phyloP scores from a whole-genome alignment of 2,329 filamentous ascomycete species.

The Fusarium tupiense region DNA sequence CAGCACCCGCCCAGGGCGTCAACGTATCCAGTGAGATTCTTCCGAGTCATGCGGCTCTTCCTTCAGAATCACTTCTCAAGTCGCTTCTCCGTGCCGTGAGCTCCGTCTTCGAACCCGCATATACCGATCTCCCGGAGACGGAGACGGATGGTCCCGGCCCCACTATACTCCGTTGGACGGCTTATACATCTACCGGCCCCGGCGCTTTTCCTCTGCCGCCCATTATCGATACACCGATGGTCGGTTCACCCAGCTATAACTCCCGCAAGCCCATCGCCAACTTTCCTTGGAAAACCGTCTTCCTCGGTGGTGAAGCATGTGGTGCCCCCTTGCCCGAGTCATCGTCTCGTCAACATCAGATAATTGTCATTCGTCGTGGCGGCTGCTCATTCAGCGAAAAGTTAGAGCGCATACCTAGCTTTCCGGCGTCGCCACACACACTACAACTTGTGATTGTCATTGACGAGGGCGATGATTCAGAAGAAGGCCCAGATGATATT shows the following conservation, averaged over 20 bases:
- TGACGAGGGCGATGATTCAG: conserved; percentile 57
- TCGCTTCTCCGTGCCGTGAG: conserved; percentile 58
- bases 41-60: conserved; percentile 19
- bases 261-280: conserved; percentile 49
- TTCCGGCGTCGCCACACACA: conserved; percentile 66
- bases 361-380: conserved; percentile 85
- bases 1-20: conserved; percentile 19
- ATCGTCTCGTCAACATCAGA: conserved; percentile 69
- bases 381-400: conserved; percentile 88
- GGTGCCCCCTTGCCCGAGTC: conserved; percentile 62
- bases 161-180: conserved; percentile 61
- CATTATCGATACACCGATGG: conserved; percentile 64
- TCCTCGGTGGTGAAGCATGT: conserved; percentile 77
- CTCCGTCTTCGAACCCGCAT: conserved; percentile 54
- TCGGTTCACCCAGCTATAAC: conserved; percentile 54
- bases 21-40: conserved; percentile 28
- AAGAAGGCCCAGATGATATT: conserved; percentile 41
- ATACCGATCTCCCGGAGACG: conserved; percentile 44
- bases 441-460: conserved; percentile 87
- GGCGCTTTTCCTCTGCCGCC: conserved; percentile 78
- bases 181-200: conserved; percentile 61
- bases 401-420: conserved; percentile 83
- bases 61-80: conserved; percentile 56
- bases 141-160: conserved; percentile 44
- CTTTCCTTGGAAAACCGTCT: conserved; percentile 76